A percentile compares a stretch with the other conserved stretches of the same genome.
Evolutionary conservation across 768 basidiomycete species (phyloP).

Genomic region (Gloeopeniophorella convolvens): DNA sequence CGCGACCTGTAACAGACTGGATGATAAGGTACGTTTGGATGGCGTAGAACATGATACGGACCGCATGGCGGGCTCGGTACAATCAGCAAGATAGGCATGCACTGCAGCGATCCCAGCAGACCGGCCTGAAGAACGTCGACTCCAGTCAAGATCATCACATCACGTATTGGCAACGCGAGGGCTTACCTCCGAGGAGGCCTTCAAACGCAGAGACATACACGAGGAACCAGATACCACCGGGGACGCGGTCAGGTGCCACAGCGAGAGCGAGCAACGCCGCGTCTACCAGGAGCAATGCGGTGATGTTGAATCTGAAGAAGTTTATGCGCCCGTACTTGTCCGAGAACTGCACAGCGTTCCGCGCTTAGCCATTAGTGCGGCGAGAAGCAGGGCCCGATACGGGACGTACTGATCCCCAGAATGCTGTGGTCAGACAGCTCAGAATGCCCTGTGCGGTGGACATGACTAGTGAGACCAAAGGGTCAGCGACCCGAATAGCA

Average conservation of each 20-base stretch:
- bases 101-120: conserved; percentile 43
- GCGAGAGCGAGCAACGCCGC: conserved; percentile 61
- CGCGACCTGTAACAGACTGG: conserved; percentile 41
- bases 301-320: conserved; percentile 53
- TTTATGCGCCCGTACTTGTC: conserved; percentile 69
- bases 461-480: conserved; percentile 41
- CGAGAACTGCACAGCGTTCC: conserved; percentile 45
- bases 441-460: conserved; percentile 62
- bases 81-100: conserved; percentile 68
- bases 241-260: conserved; percentile 49
- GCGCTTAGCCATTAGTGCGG: background rate
- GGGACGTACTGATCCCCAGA: conserved; percentile 73
- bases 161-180: too few species aligned
- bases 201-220: conserved; percentile 59
- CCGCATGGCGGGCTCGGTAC: conserved; percentile 40
- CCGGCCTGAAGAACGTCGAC: conserved; percentile 30
- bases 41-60: background rate
- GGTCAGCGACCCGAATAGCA: too few species aligned
- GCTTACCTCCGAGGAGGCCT: conserved; percentile 65
- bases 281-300: conserved; percentile 59
- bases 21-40: background rate
- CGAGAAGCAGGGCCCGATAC: background rate
- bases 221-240: conserved; percentile 80
- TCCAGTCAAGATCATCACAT: background rate
- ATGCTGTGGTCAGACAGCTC: conserved; percentile 71